phyloP scores from a whole-genome alignment of 768 basidiomycete genomes.

The Suillus subluteus region DNA sequence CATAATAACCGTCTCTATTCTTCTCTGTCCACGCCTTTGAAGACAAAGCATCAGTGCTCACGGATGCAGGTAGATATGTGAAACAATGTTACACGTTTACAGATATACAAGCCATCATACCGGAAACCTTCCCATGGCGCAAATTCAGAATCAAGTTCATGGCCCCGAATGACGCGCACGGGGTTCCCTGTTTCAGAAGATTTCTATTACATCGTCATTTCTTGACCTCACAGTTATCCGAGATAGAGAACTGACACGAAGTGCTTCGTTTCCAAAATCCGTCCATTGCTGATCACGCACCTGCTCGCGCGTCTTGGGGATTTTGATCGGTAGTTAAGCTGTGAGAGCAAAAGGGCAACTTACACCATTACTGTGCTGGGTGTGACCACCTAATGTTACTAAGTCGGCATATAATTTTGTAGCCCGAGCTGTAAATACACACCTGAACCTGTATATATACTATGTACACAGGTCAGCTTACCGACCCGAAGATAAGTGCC shows the following conservation, averaged over 20 bases:
- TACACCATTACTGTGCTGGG: not conserved
- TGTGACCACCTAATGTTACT: slow-evolving; percentile 22
- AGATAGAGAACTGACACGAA: slow-evolving; percentile 19
- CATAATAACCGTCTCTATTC: slow-evolving; percentile 15
- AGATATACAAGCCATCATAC: slow-evolving; percentile 36
- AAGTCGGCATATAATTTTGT: not conserved
- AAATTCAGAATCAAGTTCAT: slow-evolving; percentile 23
- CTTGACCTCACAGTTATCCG: not conserved
- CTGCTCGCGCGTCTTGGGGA: slow-evolving; percentile 25
- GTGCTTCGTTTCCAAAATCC: slow-evolving; percentile 12
- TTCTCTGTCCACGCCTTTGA: slow-evolving; percentile 27
- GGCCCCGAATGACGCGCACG: slow-evolving; percentile 32
- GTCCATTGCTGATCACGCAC: slow-evolving; percentile 28
- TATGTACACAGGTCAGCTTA: slow-evolving; percentile 15
- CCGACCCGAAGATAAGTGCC: slow-evolving; percentile 19
- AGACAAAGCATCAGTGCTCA: not conserved
- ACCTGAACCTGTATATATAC: slow-evolving; percentile 31
- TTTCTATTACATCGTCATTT: slow-evolving; percentile 17
- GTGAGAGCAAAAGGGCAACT: slow-evolving; percentile 3
- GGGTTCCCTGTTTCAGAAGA: slow-evolving; percentile 25
- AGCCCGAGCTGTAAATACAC: not conserved
- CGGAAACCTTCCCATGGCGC: slow-evolving; percentile 30
- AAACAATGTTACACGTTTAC: slow-evolving; percentile 21
- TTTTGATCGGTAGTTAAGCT: slow-evolving; percentile 1
- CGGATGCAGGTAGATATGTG: not conserved